Base-by-base conservation (phyloP, 768 basidiomycete species). In the Ephemerocybe angulata region DNA sequence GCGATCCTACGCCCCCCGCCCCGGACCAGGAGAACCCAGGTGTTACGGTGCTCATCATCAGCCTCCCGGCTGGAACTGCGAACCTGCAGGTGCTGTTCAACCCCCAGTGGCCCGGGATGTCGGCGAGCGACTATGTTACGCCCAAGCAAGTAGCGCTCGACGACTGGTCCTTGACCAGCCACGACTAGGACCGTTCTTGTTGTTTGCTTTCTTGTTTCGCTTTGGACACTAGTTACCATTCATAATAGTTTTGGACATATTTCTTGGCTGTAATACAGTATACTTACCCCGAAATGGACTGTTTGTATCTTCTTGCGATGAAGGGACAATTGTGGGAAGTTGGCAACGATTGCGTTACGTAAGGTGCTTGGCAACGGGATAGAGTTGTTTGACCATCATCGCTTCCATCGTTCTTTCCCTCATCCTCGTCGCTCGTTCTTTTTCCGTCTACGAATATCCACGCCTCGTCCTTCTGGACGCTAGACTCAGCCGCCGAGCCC, bases 21-120 rank as follows among this genome's bases (percentile, higher is more conserved):
- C 22, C 77, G 60, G 92, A 95, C 70, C 90, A 90, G 67, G 65
- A 72, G 7, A 97, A 98, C 71, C 76, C 81, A 0, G 84, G 82
- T 27, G 90, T 94, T 54, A 86, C 81, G 10, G 94, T 98, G n/a
- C 74, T 99, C 50, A 77, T 77, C 53, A 86, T 99, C 67, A 78
- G 73, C 60, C 71, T 87, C 3, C 76, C 80, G 25, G 83, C 86
- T 17, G 93, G 92, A 15, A 71, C 72, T 42, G 87, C 90, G 69
- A 87, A 74, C 17, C 69, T 97, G 48, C 83, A 95, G 71, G 87
- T 98, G 50, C 68, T 98, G 66, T 88, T 98, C 75, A 93, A 84
- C 69, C 97, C 96, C 17, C 90, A 96, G 64, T 98, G 94, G 94
- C 69, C 76, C 40, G 85, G 82, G 31, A 81, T 88, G 76, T 73